Conservation (phyloP, 139 green algal species). For the Tetratostichococcus sp. region DNA sequence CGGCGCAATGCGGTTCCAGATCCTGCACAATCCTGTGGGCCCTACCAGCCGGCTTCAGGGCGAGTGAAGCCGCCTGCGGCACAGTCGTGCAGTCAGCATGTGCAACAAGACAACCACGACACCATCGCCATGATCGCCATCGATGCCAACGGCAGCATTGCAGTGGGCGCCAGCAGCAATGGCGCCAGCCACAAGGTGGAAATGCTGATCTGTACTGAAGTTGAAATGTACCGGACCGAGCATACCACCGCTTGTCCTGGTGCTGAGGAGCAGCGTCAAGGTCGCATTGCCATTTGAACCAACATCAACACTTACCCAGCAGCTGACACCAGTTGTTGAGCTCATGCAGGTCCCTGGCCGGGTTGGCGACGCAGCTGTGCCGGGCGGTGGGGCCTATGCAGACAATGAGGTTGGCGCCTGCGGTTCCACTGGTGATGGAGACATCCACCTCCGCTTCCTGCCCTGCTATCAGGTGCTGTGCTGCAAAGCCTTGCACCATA, state of each 20-base stretch:
- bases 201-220: too few species aligned
- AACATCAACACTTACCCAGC: too few species aligned
- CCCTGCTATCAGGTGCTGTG: constrained; percentile 50
- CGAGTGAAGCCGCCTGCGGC: constrained; percentile 2
- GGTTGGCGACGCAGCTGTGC: constrained; percentile 55
- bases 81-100: not conserved
- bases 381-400: constrained; percentile 64
- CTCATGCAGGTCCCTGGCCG: constrained; percentile 58
- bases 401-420: constrained; percentile 63
- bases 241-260: too few species aligned
- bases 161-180: constrained; percentile 50
- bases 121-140: constrained; percentile 72
- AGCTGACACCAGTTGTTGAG: too few species aligned
- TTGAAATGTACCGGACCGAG: too few species aligned
- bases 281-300: too few species aligned
- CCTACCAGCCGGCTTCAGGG: constrained; percentile 34
- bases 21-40: constrained; percentile 40
- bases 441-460: constrained; percentile 74
- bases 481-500: too few species aligned
- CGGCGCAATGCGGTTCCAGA: constrained; percentile 47
- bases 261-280: too few species aligned
- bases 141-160: constrained; percentile 34
- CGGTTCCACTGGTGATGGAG: constrained; percentile 71
- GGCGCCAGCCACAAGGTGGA: constrained; percentile 49
- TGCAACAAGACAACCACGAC: constrained; percentile 43